Evolutionary conservation across 495 filamentous ascomycete genomes (phyloP).

Genomic region (Penicillium nucicola): DNA sequence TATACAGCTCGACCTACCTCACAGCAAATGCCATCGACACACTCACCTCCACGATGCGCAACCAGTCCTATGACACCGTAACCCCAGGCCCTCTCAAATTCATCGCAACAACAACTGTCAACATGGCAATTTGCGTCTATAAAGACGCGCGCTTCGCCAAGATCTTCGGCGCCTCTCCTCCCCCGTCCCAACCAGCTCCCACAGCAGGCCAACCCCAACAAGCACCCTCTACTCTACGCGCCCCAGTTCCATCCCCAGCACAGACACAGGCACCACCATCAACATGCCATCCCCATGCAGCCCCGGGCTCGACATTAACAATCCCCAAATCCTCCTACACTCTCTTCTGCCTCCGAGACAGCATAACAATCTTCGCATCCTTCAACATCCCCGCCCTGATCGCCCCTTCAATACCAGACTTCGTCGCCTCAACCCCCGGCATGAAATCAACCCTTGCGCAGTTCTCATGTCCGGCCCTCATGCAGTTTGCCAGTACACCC

Average conservation of each 20-base stretch:
- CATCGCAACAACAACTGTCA: constrained; percentile 73
- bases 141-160: constrained; percentile 86
- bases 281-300: not conserved
- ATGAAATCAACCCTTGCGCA: constrained; percentile 66
- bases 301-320: constrained; percentile 17
- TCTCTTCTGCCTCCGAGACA: constrained; percentile 82
- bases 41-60: constrained; percentile 58
- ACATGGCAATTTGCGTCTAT: constrained; percentile 87
- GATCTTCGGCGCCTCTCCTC: constrained; percentile 62
- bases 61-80: constrained; percentile 54
- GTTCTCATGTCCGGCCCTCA: constrained; percentile 73
- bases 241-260: not conserved
- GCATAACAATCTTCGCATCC: constrained; percentile 86
- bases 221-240: constrained; percentile 53
- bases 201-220: constrained; percentile 38
- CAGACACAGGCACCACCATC: not conserved
- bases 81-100: constrained; percentile 81
- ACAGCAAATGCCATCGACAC: constrained; percentile 91
- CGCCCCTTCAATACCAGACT: constrained; percentile 47
- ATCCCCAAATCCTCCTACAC: constrained; percentile 58
- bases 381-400: constrained; percentile 87
- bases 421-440: constrained; percentile 48
- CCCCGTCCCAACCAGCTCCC: constrained; percentile 5
- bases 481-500: constrained; percentile 81
- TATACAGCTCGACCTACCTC: constrained; percentile 89